phyloP scores from a whole-genome alignment of 176 grass and related monocot genomes.

The Eragrostis curvula region DNA sequence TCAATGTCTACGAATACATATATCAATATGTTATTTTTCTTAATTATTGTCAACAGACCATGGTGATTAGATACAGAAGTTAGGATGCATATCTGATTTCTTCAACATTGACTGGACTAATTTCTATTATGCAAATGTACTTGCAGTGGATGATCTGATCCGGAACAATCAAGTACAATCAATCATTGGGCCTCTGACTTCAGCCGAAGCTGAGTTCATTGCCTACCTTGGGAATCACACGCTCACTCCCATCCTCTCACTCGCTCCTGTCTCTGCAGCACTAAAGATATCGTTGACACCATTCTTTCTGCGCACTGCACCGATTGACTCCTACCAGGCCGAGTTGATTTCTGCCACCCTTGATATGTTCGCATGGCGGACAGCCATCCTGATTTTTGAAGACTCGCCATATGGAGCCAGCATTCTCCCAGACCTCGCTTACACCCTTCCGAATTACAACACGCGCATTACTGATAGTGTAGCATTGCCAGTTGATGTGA shows the following conservation, averaged over 20 bases:
- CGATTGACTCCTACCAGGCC: constrained; percentile 42
- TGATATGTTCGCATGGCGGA: constrained; percentile 46
- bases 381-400: constrained; percentile 49
- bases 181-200: constrained; percentile 54
- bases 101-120: constrained; percentile 11
- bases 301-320: constrained; percentile 56
- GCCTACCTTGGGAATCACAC: constrained; percentile 44
- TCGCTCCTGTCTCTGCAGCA: constrained; percentile 27
- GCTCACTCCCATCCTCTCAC: constrained; percentile 47
- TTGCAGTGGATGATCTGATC: constrained; percentile 53
- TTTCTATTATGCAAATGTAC: background rate
- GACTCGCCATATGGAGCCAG: constrained; percentile 49
- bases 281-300: constrained; percentile 1
- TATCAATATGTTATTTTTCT: no score
- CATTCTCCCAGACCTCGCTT: constrained; percentile 47
- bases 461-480: constrained; percentile 26
- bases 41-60: no score
- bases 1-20: no score
- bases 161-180: constrained; percentile 38
- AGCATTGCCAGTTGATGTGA: constrained; percentile 30
- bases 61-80: no score
- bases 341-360: constrained; percentile 39
- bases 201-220: constrained; percentile 48
- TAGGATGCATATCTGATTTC: background rate
- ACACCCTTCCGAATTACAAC: constrained; percentile 34